Percentiles rank a stretch among this genome's conserved stretches.
phyloP scores from a whole-genome alignment of 805 yeast species.

The Debaryomyces hansenii region DNA sequence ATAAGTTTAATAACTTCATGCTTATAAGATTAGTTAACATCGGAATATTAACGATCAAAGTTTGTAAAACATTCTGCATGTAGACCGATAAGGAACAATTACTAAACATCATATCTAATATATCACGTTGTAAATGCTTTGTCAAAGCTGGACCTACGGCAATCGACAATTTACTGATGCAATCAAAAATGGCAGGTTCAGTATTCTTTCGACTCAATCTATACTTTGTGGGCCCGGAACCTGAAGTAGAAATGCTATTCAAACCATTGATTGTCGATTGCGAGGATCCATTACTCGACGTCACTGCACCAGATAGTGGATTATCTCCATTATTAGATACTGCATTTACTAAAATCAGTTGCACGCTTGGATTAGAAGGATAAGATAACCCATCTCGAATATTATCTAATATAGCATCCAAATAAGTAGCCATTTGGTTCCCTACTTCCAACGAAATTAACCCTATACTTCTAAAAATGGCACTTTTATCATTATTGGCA shows the following conservation, averaged over 20 bases:
- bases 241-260: constrained; percentile 23
- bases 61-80: constrained; percentile 72
- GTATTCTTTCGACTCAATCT: constrained; percentile 64
- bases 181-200: constrained; percentile 84
- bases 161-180: constrained; percentile 79
- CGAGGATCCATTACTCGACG: background rate
- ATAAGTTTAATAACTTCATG: constrained; percentile 64
- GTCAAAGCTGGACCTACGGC: constrained; percentile 94
- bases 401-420: constrained; percentile 83
- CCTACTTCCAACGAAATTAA: constrained; percentile 78
- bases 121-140: constrained; percentile 79
- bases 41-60: constrained; percentile 71
- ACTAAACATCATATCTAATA: constrained; percentile 70
- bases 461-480: constrained; percentile 80
- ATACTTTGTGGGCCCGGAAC: constrained; percentile 48
- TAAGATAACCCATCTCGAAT: constrained; percentile 71
- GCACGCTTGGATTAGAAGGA: constrained; percentile 35
- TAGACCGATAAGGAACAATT: constrained; percentile 82
- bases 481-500: constrained; percentile 60
- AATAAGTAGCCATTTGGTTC: constrained; percentile 80
- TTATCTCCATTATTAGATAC: constrained; percentile 25
- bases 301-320: constrained; percentile 8
- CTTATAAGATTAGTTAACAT: constrained; percentile 74
- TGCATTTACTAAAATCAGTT: constrained; percentile 41
- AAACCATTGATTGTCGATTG: constrained; percentile 13